Conservation (phyloP, 2,329 filamentous ascomycete genomes). For the Mycogone perniciosa region DNA sequence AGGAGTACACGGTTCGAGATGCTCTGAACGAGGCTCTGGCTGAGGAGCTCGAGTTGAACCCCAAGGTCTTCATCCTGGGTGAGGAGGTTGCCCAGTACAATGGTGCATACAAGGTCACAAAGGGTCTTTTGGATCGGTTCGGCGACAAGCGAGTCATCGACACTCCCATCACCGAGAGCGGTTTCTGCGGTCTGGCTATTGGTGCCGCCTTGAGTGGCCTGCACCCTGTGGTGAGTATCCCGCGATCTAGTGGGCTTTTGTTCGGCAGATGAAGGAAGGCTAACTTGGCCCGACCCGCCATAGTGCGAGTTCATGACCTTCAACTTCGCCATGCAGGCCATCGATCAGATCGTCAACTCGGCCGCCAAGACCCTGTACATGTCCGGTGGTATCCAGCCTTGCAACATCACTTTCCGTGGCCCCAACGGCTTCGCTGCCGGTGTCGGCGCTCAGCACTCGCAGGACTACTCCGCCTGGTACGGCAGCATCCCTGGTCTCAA, state of each 20-base stretch:
- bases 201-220: constrained; percentile 92
- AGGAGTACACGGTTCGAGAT: constrained; percentile 96
- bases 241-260: neutral
- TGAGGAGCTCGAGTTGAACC: constrained; percentile 90
- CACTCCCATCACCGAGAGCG: constrained; percentile 95
- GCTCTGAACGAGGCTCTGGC: constrained; percentile 96
- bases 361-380: constrained; percentile 99
- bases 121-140: constrained; percentile 93
- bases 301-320: constrained; percentile 99
- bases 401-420: constrained; percentile 98
- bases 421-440: constrained; percentile 96
- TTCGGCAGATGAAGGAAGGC: neutral
- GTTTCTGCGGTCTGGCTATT: constrained; percentile 88
- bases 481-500: constrained; percentile 96
- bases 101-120: constrained; percentile 99
- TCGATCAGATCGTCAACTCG: constrained; percentile 99
- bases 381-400: constrained; percentile 98
- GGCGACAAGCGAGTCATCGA: constrained; percentile 97
- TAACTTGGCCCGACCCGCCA: neutral
- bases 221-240: constrained; percentile 74
- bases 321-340: constrained; percentile 99
- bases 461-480: constrained; percentile 99
- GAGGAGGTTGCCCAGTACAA: constrained; percentile 99
- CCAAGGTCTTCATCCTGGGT: constrained; percentile 91
- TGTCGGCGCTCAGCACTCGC: constrained; percentile 96